Base-by-base conservation (phyloP, 495 filamentous ascomycete species). In the Podospora didyma region DNA sequence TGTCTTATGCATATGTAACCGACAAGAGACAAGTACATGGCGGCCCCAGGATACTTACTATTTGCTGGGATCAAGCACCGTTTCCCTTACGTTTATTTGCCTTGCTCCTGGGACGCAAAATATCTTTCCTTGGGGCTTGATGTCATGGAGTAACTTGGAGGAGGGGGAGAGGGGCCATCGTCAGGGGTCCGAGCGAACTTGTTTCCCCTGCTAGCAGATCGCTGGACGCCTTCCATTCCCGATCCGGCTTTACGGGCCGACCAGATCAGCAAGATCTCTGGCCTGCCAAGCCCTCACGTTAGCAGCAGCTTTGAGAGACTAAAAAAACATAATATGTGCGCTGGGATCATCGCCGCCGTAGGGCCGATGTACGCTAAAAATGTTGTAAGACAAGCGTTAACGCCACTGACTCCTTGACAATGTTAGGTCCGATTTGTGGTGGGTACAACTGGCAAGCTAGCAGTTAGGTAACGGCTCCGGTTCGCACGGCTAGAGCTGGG, bases 201-300 rank as follows among this genome's bases (percentile, higher is more conserved):
- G 35, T 39, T 14, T 14, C 3, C 41, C 41, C 41, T 44, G 41
- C 41, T 44, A 44, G 41, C 12, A 44, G 41, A 44, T 44, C 41
- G 52, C 28, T 59, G 62, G 50, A 53, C 26, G 26, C 26, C 26
- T 3, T 31, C 9, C 26, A 48, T 28, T 41, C 51, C 56, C 58
- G 57, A 51, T 51, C 53, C 63, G 66, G 66, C 66, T 66, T 46
- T 51, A 54, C 66, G 66, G 66, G 51, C 66, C 66, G 66, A 54
- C 42, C 37, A 54, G 44, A 53, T 53, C 49, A 60, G 44, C 46
- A 55, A 41, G 42, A 54, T 50, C 53, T 35, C 7, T 22, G 41
- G 16, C 17, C 7, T 44, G 50, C 37, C 39, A 42, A 42, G 39
- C 39, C 39, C 39, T 19, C 16, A n/a, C n/a, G n/a, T n/a, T n/a